Evolutionary conservation across 2,329 filamentous ascomycete species (phyloP).

Genomic region (Alternaria hordeiaustralica): DNA sequence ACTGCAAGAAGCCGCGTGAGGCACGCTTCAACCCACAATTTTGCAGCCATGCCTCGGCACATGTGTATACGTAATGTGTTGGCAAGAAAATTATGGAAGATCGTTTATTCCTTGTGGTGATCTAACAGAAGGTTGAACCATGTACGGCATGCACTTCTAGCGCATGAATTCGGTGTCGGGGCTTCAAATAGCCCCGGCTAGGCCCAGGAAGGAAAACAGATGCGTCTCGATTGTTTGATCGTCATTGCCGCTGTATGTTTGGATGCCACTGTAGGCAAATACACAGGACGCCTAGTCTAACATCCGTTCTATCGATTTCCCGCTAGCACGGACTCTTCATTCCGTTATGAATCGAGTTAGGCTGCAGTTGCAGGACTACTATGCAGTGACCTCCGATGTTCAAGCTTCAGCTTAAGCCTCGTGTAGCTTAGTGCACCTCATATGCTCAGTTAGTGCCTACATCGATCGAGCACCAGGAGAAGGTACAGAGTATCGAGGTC

Average conservation of each 20-base stretch:
- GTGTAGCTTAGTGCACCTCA: not conserved
- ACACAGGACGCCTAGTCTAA: not conserved
- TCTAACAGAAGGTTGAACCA: not conserved
- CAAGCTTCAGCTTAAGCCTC: not conserved
- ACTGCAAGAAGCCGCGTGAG: not conserved
- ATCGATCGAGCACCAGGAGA: not conserved
- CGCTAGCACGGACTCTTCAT: not conserved
- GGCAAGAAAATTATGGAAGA: not conserved
- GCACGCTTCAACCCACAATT: not conserved
- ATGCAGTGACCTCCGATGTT: not conserved
- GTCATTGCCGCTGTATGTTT: not conserved
- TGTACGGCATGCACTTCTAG: not conserved
- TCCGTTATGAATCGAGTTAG: not conserved
- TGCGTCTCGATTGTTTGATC: not conserved
- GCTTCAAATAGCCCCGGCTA: not conserved
- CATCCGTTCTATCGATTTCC: not conserved
- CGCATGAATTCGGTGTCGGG: not conserved
- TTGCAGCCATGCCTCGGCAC: not conserved
- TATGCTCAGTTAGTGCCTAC: not conserved
- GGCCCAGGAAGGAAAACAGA: not conserved
- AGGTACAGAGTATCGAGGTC: not conserved
- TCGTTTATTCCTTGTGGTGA: not conserved
- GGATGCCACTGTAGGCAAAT: not conserved
- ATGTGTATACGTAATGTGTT: not conserved
- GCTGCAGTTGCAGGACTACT: not conserved